These are phyloP conservation scores for Cucurbita ficifolia DNA, from an alignment of 306 rosid genomes.

Conservation along the genomic window DNA sequence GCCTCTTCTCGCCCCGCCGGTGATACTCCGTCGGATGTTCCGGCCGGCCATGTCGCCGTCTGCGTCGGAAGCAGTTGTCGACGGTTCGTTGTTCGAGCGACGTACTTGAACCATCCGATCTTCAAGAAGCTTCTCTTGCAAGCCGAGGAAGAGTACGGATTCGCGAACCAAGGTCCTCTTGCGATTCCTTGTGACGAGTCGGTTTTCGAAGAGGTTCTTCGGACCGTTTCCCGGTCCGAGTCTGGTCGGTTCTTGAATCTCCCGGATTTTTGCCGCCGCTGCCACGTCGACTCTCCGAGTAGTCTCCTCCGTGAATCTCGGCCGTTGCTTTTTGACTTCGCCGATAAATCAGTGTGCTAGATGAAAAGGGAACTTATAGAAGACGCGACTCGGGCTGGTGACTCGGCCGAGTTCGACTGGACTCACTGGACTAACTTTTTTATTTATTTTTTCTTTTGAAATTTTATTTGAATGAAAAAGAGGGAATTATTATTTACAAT, in stretches of 20 bases:
- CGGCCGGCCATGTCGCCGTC: conserved; percentile 75
- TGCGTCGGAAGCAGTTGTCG: conserved; percentile 51
- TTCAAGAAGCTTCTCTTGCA: conserved; percentile 53
- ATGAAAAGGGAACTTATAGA: not conserved
- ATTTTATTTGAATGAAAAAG: not conserved
- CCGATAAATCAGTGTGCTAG: conserved; percentile 26
- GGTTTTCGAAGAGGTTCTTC: conserved; percentile 51
- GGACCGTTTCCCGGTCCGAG: conserved; percentile 31
- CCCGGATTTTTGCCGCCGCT: conserved; percentile 32
- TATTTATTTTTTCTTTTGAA: not conserved
- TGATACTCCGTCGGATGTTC: conserved; percentile 42
- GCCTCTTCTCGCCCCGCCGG: not conserved
- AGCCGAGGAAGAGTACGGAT: conserved; percentile 96
- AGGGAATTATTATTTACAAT: not conserved
- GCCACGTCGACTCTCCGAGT: conserved; percentile 44
- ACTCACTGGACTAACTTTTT: not conserved
- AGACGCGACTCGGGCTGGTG: not conserved
- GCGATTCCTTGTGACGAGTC: conserved; percentile 72
- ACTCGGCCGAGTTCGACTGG: not conserved
- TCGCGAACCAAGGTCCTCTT: conserved; percentile 63
- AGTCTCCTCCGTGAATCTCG: conserved; percentile 36
- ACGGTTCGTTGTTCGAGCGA: conserved; percentile 62
- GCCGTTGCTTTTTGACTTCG: conserved; percentile 47
- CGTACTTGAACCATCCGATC: conserved; percentile 74
- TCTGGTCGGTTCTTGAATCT: conserved; percentile 16